Evolutionary conservation across 164 flowering plant genomes (phyloP), one percentile per base, ranked within the genome.

Genomic region (Chloranthus sessilifolius): DNA sequence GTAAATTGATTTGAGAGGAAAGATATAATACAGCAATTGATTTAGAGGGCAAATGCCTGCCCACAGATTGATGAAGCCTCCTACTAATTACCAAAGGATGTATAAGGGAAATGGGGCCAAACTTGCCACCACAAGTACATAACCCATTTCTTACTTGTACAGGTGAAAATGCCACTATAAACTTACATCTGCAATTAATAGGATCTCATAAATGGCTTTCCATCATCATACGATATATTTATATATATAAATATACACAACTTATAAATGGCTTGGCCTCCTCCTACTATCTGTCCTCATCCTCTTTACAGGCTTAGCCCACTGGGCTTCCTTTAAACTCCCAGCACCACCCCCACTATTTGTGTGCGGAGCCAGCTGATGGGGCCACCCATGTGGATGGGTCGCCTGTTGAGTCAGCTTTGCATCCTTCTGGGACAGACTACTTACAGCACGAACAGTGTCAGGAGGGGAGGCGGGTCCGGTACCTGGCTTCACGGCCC

Each of bases 231-330:
- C 89, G 51, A 73, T 83, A 96, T 43, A 96, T 81, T n/a, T n/a
- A n/a, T n/a, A n/a, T n/a, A n/a, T 56, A 58, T 68, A 65, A 59
- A 53, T 68, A 58, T 58, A 54, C 42, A 56, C 41, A 50, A 47
- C 29, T 83, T 79, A 87, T 55, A 81, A 67, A 70, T 84, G 86
- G 74, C 85, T 88, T 3, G 88, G 92, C 65, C 97, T 74, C 59
- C 98, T 73, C 64, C 79, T 92, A 34, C 89, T 53, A 73, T 83
- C 98, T 43, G 98, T 81, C 57, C 98, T 77, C 81, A 78, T 59
- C 59, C 89, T 73, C 79, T 92, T 92, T 26, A 92, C 98, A 36
- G 96, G 96, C 59, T 84, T 88, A 9, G 98, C 91, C 98, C 98
- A 92, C 49, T 58, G 62, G 37, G 50, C 55, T 21, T 50, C 62